Evolutionary conservation across 2,329 filamentous ascomycete species (phyloP).

Genomic region (Emergomyces orientalis): DNA sequence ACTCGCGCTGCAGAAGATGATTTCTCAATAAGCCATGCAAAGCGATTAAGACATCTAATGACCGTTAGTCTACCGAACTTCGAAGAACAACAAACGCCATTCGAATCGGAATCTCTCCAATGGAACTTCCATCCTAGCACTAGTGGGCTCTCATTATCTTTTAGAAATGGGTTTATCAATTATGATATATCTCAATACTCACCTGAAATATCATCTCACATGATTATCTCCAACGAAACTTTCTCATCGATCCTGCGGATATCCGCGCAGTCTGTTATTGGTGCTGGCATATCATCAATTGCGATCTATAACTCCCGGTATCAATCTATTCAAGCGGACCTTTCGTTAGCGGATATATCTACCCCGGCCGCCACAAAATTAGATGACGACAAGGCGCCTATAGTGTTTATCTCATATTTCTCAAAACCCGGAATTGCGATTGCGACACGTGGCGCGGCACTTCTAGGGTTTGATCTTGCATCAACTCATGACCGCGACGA

Average conservation of each 20-base stretch:
- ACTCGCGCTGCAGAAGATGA: constrained; percentile 19
- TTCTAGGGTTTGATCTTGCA: constrained; percentile 39
- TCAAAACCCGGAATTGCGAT: constrained; percentile 36
- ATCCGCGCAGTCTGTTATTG: constrained; percentile 36
- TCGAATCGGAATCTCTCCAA: constrained; percentile 22
- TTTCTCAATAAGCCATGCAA: constrained; percentile 23
- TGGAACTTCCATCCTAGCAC: constrained; percentile 35
- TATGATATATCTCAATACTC: constrained; percentile 37
- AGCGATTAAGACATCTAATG: constrained; percentile 30
- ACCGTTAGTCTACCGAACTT: constrained; percentile 29
- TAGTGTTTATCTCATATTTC: constrained; percentile 37
- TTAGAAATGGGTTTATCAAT: constrained; percentile 32
- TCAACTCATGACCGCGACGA: constrained; percentile 23
- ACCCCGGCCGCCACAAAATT: constrained; percentile 18
- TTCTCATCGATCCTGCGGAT: constrained; percentile 37
- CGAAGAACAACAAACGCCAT: constrained; percentile 18
- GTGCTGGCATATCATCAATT: constrained; percentile 33
- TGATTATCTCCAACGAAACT: constrained; percentile 29
- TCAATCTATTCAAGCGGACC: constrained; percentile 37
- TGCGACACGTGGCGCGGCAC: constrained; percentile 32
- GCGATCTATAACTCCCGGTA: constrained; percentile 41
- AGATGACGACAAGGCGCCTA: constrained; percentile 19
- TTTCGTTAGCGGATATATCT: constrained; percentile 27
- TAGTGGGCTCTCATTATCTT: constrained; percentile 33
- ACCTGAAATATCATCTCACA: constrained; percentile 30